Conservation (phyloP, 2,329 filamentous ascomycete species). For the Colletotrichum tropicicola region DNA sequence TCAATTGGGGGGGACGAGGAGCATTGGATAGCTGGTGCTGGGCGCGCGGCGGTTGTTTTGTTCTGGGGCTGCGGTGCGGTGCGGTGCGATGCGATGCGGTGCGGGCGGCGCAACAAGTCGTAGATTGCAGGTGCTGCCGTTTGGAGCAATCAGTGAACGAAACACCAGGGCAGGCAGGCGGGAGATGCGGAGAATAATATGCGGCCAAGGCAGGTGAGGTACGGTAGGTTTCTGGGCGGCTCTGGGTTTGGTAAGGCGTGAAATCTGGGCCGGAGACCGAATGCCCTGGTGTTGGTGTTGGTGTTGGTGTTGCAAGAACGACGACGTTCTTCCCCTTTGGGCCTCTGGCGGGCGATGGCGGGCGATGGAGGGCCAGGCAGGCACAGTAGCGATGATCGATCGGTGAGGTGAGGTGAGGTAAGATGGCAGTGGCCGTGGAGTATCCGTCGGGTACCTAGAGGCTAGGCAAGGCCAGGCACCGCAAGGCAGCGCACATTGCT, state of each 20-base stretch:
- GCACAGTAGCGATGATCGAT: not conserved
- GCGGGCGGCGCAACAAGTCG: conserved; percentile 1
- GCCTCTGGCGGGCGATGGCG: conserved; percentile 7
- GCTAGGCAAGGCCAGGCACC: too few relatives aligned
- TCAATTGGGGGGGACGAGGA: not conserved
- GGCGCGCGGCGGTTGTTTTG: not conserved
- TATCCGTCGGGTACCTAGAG: too few relatives aligned
- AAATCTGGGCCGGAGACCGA: not conserved
- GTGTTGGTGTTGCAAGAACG: not conserved
- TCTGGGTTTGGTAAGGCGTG: not conserved
- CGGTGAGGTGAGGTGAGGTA: not conserved
- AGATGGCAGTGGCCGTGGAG: too few relatives aligned
- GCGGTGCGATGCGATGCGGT: not conserved
- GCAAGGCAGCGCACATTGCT: not conserved
- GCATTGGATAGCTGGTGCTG: not conserved
- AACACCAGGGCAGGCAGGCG: not conserved
- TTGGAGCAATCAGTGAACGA: not conserved
- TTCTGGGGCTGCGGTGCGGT: not conserved
- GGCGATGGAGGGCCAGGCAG: not conserved
- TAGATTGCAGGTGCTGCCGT: not conserved
- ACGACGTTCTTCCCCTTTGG: not conserved
- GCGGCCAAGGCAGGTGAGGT: not conserved
- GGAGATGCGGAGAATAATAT: conserved; percentile 16
- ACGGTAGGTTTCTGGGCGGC: not conserved
- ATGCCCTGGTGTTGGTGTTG: not conserved